Percentiles rank a stretch among this genome's conserved stretches.
These are phyloP conservation scores for Hypomontagnella monticulosa DNA, from an alignment of 495 filamentous ascomycete species.

Conservation along the genomic window DNA sequence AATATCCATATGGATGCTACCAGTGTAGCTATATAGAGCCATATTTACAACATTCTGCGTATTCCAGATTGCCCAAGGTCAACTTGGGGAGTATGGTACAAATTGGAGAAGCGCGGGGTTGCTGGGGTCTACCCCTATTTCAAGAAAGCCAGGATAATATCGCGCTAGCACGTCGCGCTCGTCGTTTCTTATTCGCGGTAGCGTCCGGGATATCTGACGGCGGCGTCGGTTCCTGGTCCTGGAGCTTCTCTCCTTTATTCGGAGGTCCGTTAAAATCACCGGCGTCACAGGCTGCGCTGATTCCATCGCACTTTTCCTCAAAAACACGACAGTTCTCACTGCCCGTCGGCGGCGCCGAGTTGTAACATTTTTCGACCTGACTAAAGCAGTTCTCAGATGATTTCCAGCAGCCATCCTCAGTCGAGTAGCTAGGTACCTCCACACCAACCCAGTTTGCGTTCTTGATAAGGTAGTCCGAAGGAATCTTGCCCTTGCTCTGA, in stretches of 20 bases:
- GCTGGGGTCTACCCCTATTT: neutral
- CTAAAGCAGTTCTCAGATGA: slow-evolving; percentile 63
- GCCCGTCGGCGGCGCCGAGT: slow-evolving; percentile 66
- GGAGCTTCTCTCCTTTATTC: slow-evolving; percentile 58
- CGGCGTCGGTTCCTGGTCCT: slow-evolving; percentile 21
- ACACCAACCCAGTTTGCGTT: slow-evolving; percentile 78
- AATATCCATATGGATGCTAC: neutral
- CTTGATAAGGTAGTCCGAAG: slow-evolving; percentile 63
- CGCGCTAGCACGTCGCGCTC: slow-evolving; percentile 10
- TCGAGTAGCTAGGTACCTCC: slow-evolving; percentile 63
- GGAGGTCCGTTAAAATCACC: slow-evolving; percentile 67
- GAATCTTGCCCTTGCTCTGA: slow-evolving; percentile 58
- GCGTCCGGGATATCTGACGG: slow-evolving; percentile 37
- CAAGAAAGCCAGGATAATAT: slow-evolving; percentile 2
- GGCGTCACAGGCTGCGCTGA: slow-evolving; percentile 59
- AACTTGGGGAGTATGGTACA: neutral
- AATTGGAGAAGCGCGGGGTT: neutral
- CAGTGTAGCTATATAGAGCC: neutral
- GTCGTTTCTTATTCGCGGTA: slow-evolving; percentile 3
- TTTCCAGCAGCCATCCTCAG: slow-evolving; percentile 67
- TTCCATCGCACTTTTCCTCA: slow-evolving; percentile 66
- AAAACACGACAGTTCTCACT: slow-evolving; percentile 65
- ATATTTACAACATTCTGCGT: neutral
- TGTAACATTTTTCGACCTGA: slow-evolving; percentile 67
- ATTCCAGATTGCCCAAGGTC: slow-evolving; percentile 4